These are phyloP conservation scores for Hypericum perforatum DNA, from an alignment of 345 rosid species.

Conservation along the genomic window DNA sequence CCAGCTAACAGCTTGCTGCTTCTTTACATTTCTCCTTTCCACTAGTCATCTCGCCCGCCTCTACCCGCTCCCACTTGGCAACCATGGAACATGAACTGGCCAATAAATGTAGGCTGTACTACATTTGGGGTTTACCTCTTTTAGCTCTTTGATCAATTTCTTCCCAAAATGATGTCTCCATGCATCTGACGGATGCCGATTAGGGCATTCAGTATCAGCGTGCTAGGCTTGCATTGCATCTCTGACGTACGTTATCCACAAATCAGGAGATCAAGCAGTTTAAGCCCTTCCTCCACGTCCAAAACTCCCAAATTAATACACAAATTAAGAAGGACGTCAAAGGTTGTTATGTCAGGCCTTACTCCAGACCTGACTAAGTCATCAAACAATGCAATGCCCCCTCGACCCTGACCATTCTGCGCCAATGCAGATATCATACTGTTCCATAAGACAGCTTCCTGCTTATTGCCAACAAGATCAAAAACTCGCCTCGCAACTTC, in stretches of 20 bases:
- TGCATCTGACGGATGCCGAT: conserved; percentile 49
- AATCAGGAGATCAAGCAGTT: conserved; percentile 43
- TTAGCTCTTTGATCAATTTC: conserved; percentile 45
- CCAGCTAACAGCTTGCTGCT: conserved; percentile 62
- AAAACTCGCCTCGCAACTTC: conserved; percentile 44
- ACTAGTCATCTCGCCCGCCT: conserved; percentile 47
- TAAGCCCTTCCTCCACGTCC: conserved; percentile 37
- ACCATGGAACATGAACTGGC: conserved; percentile 40
- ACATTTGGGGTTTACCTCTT: conserved; percentile 38
- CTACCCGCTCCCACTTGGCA: conserved; percentile 51
- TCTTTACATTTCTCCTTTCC: conserved; percentile 32
- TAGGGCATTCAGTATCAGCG: conserved; percentile 40
- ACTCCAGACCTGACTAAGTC: conserved; percentile 40
- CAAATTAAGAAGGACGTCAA: conserved; percentile 50
- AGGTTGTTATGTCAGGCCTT: conserved; percentile 50
- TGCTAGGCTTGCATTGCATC: conserved; percentile 34
- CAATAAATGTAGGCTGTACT: conserved; percentile 49
- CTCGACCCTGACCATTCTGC: conserved; percentile 60
- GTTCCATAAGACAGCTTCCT: conserved; percentile 60
- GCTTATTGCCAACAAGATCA: conserved; percentile 27
- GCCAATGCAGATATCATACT: conserved; percentile 75
- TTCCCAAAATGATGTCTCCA: conserved; percentile 42
- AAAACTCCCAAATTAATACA: conserved; percentile 67
- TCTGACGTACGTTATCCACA: conserved; percentile 27
- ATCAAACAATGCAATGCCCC: conserved; percentile 37